phyloP scores from a whole-genome alignment of 805 yeast genomes.

The Wickerhamomyces canadensis region DNA sequence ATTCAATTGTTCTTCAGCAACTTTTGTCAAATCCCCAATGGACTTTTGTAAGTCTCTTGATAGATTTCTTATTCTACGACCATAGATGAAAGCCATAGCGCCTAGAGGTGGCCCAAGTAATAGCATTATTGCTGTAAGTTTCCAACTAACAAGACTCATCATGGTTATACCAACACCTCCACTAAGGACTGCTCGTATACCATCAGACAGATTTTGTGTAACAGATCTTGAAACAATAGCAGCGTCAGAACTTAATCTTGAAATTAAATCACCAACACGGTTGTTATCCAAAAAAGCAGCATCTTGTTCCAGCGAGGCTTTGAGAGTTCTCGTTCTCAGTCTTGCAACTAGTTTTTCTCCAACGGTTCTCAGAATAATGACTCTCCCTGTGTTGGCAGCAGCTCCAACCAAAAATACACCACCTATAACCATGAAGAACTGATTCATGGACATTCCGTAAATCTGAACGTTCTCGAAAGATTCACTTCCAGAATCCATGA shows the following conservation, averaged over 20 bases:
- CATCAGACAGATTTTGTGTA: conserved; percentile 87
- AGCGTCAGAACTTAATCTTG: conserved; percentile 83
- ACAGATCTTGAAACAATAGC: conserved; percentile 81
- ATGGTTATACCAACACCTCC: conserved; percentile 84
- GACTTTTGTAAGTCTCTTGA: conserved; percentile 78
- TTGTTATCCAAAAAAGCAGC: conserved; percentile 86
- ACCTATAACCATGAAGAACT: conserved; percentile 59
- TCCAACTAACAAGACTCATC: conserved; percentile 86
- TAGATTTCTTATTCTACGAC: conserved; percentile 66
- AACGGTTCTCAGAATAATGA: conserved; percentile 65
- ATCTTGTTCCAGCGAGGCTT: conserved; percentile 77
- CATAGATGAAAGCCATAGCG: conserved; percentile 75
- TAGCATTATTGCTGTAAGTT: conserved; percentile 77
- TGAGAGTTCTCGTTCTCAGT: conserved; percentile 69
- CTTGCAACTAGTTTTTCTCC: conserved; percentile 89
- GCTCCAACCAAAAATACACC: conserved; percentile 70
- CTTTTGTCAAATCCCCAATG: conserved; percentile 81
- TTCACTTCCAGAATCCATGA: conserved; percentile 51
- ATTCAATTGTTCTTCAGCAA: conserved; percentile 84
- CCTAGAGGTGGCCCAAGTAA: conserved; percentile 80
- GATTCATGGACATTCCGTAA: conserved; percentile 55
- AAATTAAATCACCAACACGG: conserved; percentile 86
- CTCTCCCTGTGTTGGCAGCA: conserved; percentile 72
- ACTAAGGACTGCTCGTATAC: conserved; percentile 76
- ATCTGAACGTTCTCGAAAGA: conserved; percentile 29